These are phyloP conservation scores for Sporothrix sp. DNA, from an alignment of 2,329 filamentous ascomycete species.

Conservation along the genomic window DNA sequence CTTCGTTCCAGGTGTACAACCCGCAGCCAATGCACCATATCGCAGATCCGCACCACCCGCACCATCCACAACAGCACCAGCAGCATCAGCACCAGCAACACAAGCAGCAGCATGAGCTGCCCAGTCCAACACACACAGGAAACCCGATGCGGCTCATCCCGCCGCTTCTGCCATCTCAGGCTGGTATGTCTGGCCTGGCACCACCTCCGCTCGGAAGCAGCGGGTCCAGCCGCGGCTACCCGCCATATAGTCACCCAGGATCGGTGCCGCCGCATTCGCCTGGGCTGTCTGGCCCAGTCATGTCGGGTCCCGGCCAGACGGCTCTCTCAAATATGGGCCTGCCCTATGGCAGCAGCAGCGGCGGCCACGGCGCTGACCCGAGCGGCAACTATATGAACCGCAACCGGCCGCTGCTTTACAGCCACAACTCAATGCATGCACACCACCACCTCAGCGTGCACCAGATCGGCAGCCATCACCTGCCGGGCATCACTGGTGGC, in stretches of 20 bases:
- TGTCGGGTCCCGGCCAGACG: conserved; percentile 15
- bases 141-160: conserved; percentile 12
- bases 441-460: conserved; percentile 33
- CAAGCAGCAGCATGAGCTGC: conserved; percentile 7
- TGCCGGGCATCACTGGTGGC: conserved; percentile 43
- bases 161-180: conserved; percentile 13
- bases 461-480: conserved; percentile 28
- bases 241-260: conserved; percentile 5
- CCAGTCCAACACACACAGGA: conserved; percentile 6
- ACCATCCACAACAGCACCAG: not conserved
- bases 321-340: conserved; percentile 10
- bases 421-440: conserved; percentile 17
- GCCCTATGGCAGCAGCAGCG: conserved; percentile 1
- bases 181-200: conserved; percentile 4
- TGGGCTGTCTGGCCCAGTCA: conserved; percentile 9
- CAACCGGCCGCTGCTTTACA: conserved; percentile 12
- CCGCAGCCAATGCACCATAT: conserved; percentile 8
- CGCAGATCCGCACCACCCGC: not conserved
- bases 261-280: conserved; percentile 8
- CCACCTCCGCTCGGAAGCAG: conserved; percentile 1
- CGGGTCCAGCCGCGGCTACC: not conserved
- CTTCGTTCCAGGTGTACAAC: conserved; percentile 10
- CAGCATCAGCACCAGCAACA: conserved; percentile 10
- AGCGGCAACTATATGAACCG: not conserved
- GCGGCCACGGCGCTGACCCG: not conserved